Evolutionary conservation across 306 rosid species (phyloP).

Genomic region (Trifolium repens): DNA sequence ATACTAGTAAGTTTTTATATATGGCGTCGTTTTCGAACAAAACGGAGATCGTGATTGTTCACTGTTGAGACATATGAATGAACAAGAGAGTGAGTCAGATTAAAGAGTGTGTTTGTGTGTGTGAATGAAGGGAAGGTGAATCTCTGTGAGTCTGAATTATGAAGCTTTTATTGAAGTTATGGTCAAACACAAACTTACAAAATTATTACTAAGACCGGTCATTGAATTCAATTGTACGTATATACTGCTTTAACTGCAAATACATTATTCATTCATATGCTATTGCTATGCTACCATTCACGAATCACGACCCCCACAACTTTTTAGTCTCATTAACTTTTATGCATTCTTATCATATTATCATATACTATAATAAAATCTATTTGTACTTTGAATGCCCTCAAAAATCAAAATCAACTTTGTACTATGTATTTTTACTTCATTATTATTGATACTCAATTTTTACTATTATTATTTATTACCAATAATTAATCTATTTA

Average conservation of each 20-base stretch:
- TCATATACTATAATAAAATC: too few relatives aligned
- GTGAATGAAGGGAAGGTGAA: not conserved
- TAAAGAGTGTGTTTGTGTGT: not conserved
- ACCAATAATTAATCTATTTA: too few relatives aligned
- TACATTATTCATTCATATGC: slow-evolving; percentile 21
- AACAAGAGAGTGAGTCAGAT: not conserved
- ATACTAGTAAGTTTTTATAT: not conserved
- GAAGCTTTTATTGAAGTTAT: slow-evolving; percentile 29
- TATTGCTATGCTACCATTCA: too few relatives aligned
- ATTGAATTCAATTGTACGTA: slow-evolving; percentile 11
- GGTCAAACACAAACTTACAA: slow-evolving; percentile 50
- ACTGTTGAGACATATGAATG: slow-evolving; percentile 34
- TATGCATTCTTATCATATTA: not conserved
- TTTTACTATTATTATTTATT: too few relatives aligned
- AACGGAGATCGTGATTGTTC: slow-evolving; percentile 47
- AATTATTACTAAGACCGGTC: slow-evolving; percentile 35
- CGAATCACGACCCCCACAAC: slow-evolving; percentile 30
- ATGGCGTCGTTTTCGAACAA: slow-evolving; percentile 31
- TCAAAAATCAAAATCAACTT: too few relatives aligned
- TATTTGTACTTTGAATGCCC: too few relatives aligned
- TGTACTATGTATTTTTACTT: too few relatives aligned
- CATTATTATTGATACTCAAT: too few relatives aligned
- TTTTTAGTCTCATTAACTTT: slow-evolving; percentile 28
- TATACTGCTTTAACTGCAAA: slow-evolving; percentile 5
- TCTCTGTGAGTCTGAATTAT: slow-evolving; percentile 14